phyloP scores from a whole-genome alignment of 129 eudicot genomes.

The Kitagawia praeruptora region DNA sequence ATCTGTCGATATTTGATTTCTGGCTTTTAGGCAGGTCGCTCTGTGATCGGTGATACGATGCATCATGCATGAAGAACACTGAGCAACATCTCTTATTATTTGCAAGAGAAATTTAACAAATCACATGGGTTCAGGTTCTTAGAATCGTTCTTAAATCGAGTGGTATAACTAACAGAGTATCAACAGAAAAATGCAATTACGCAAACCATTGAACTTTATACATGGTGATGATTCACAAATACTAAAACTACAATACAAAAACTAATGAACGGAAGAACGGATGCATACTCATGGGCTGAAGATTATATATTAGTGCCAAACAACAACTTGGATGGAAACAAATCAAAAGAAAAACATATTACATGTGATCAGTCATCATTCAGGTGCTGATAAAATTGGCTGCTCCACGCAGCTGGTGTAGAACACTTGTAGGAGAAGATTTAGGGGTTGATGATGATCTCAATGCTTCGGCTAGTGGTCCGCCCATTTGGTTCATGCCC shows the following conservation, averaged over 20 bases:
- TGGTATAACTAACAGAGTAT: not conserved
- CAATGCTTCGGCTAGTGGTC: conserved; percentile 89
- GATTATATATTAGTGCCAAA: not conserved
- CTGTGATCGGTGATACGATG: not conserved
- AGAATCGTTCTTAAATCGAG: not conserved
- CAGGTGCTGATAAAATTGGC: conserved; percentile 63
- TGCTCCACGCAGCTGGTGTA: conserved; percentile 57
- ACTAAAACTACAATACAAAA: not conserved
- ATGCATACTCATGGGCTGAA: not conserved
- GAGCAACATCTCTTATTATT: not conserved
- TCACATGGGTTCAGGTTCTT: not conserved
- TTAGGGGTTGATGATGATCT: conserved; percentile 44
- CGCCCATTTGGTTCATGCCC: conserved; percentile 65
- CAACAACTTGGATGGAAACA: not conserved
- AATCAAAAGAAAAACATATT: not conserved
- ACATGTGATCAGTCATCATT: not conserved
- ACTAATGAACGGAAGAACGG: not conserved
- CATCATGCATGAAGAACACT: not conserved
- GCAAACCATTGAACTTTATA: conserved; percentile 2
- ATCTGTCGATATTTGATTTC: not conserved
- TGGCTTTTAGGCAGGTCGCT: not conserved
- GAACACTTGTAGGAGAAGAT: conserved; percentile 71
- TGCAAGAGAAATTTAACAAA: not conserved
- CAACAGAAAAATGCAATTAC: not conserved
- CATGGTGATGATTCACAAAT: not conserved